Percentiles rank a stretch among this genome's conserved stretches.
phyloP scores from a whole-genome alignment of 805 yeast genomes.

The Peterozyma xylosa region DNA sequence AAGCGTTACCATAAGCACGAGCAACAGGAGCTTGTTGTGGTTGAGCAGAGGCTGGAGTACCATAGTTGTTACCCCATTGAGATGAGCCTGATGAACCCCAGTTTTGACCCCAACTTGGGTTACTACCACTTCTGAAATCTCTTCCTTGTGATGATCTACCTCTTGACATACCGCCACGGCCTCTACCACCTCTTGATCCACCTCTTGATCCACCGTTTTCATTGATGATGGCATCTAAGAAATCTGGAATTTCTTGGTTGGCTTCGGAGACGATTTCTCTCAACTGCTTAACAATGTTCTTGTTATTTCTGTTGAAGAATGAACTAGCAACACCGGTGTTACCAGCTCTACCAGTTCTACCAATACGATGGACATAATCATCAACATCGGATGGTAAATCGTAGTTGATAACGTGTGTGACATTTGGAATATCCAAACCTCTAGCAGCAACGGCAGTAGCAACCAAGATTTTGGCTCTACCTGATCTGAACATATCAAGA shows the following conservation, averaged over 20 bases:
- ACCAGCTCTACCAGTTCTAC: constrained; percentile 99
- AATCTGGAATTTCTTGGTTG: constrained; percentile 94
- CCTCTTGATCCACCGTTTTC: constrained; percentile 56
- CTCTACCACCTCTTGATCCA: constrained; percentile 43
- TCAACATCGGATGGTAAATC: constrained; percentile 96
- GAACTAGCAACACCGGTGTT: constrained; percentile 98
- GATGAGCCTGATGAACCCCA: constrained; percentile 18
- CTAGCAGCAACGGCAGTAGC: constrained; percentile 99
- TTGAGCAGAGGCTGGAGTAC: constrained; percentile 1
- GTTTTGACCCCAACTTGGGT: constrained; percentile 27
- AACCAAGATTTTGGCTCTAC: constrained; percentile 88
- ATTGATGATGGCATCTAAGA: constrained; percentile 73
- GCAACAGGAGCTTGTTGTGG: constrained; percentile 6
- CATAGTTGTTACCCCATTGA: constrained; percentile 14
- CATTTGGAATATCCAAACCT: constrained; percentile 99
- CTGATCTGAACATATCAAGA: constrained; percentile 85
- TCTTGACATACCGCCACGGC: constrained; percentile 17
- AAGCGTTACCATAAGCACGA: constrained; percentile 15
- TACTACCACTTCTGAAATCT: constrained; percentile 19
- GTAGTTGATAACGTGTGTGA: constrained; percentile 94
- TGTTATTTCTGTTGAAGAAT: constrained; percentile 93
- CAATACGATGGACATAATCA: constrained; percentile 98
- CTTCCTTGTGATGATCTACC: constrained; percentile 12
- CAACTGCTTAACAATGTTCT: constrained; percentile 80
- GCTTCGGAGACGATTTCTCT: constrained; percentile 87